A percentile compares a stretch with the other conserved stretches of the same genome.
Conservation (phyloP, 2,329 filamentous ascomycete genomes). For the Colletotrichum sp. region DNA sequence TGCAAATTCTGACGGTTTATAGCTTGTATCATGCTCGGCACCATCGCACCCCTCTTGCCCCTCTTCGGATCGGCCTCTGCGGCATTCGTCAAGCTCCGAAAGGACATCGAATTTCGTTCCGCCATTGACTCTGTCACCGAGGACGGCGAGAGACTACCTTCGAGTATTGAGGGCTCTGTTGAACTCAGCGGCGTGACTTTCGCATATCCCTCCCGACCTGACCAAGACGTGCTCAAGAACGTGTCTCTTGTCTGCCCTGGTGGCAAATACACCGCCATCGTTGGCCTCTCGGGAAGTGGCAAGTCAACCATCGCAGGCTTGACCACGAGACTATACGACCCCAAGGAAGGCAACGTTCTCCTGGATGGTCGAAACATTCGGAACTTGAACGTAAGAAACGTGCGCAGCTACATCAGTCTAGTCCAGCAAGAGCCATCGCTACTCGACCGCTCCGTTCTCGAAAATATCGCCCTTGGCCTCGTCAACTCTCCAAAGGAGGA, state of each 20-base stretch:
- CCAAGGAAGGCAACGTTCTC: conserved; percentile 48
- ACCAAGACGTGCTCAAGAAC: conserved; percentile 44
- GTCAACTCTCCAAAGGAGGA: conserved; percentile 45
- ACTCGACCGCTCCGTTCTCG: conserved; percentile 49
- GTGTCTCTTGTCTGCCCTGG: conserved; percentile 52
- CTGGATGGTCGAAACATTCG: conserved; percentile 54
- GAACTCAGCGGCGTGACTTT: conserved; percentile 48
- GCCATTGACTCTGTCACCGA: conserved; percentile 46
- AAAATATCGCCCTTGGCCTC: conserved; percentile 56
- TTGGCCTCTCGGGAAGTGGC: conserved; percentile 62
- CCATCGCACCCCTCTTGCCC: conserved; percentile 66
- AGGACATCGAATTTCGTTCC: conserved; percentile 59
- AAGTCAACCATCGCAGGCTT: conserved; percentile 62
- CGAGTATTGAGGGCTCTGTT: conserved; percentile 51
- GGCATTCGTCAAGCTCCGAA: conserved; percentile 60
- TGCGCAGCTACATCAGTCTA: conserved; percentile 46
- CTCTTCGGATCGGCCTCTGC: conserved; percentile 63
- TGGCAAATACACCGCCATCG: conserved; percentile 57
- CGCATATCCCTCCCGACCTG: conserved; percentile 47
- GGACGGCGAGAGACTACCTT: conserved; percentile 44
- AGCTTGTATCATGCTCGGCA: conserved; percentile 65
- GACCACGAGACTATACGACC: conserved; percentile 62
- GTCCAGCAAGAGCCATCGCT: conserved; percentile 52
- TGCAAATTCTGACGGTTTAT: conserved; percentile 32
- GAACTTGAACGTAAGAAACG: conserved; percentile 48